phyloP scores from a whole-genome alignment of 2,329 filamentous ascomycete species.

The Colletotrichum tropicicola region DNA sequence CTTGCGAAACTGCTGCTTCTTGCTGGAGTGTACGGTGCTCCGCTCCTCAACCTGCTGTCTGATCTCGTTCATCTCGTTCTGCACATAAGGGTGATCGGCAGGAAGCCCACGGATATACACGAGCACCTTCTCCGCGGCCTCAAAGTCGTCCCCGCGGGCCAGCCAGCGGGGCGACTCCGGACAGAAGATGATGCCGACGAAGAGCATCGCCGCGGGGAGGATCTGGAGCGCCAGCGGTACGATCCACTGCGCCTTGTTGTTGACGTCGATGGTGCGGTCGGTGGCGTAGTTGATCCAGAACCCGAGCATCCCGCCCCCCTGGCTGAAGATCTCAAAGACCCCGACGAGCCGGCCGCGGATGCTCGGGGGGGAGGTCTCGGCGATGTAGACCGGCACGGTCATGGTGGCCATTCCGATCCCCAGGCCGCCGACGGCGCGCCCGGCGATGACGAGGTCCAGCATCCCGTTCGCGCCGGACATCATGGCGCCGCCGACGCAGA shows the following conservation, averaged over 20 bases:
- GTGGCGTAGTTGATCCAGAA: constrained; percentile 47
- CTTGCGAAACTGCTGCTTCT: constrained; percentile 34
- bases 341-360: constrained; percentile 62
- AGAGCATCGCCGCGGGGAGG: constrained; percentile 45
- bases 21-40: constrained; percentile 37
- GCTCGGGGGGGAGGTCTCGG: constrained; percentile 62
- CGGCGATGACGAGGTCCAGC: constrained; percentile 63
- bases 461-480: constrained; percentile 40
- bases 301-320: constrained; percentile 58
- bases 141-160: constrained; percentile 43
- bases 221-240: constrained; percentile 53
- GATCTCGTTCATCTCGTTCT: constrained; percentile 50
- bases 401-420: constrained; percentile 60
- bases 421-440: constrained; percentile 60
- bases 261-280: constrained; percentile 33
- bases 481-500: constrained; percentile 58
- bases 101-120: constrained; percentile 50
- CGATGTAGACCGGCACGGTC: constrained; percentile 66
- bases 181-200: constrained; percentile 42
- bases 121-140: constrained; percentile 47
- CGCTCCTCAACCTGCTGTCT: constrained; percentile 60
- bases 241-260: constrained; percentile 45
- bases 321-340: constrained; percentile 60
- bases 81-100: constrained; percentile 45
- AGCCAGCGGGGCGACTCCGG: constrained; percentile 49